phyloP scores from a whole-genome alignment of 257 asterid genomes.

The Gentiana straminea region DNA sequence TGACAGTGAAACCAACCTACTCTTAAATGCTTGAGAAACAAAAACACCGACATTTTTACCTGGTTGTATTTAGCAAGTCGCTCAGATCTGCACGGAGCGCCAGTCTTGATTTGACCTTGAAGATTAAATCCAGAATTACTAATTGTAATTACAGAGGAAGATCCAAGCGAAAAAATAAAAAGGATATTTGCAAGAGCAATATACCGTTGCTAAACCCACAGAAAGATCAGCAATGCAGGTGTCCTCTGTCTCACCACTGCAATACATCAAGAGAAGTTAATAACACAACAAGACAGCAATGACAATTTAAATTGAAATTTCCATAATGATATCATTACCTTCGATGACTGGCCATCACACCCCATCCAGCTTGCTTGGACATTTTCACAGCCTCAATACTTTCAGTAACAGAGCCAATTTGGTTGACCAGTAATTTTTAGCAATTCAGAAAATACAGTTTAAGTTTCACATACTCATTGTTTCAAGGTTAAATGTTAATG shows the following conservation, averaged over 20 bases:
- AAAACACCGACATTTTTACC: no score
- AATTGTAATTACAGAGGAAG: no score
- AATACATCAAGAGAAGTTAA: background rate
- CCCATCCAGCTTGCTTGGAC: constrained; percentile 99
- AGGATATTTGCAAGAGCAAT: no score
- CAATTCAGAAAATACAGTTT: background rate
- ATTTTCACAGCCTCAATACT: constrained; percentile 92
- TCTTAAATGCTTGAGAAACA: no score
- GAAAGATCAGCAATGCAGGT: constrained; percentile 98
- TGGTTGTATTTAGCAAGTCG: constrained; percentile 98
- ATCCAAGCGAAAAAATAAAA: no score
- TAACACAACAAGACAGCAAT: no score
- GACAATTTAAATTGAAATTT: no score
- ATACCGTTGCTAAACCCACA: constrained; percentile 90
- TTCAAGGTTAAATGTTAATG: background rate
- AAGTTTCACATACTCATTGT: no score
- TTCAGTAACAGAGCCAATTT: constrained; percentile 95
- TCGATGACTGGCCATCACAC: constrained; percentile 99
- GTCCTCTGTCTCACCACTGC: constrained; percentile 98
- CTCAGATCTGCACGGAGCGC: constrained; percentile 98
- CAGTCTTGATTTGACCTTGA: constrained; percentile 97
- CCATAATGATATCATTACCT: constrained; percentile 28
- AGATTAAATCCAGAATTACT: background rate
- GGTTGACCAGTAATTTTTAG: constrained; percentile 58
- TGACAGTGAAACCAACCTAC: no score